Base-by-base conservation (phyloP, 2,329 filamentous ascomycete genomes). In the Trichoderma breve region DNA sequence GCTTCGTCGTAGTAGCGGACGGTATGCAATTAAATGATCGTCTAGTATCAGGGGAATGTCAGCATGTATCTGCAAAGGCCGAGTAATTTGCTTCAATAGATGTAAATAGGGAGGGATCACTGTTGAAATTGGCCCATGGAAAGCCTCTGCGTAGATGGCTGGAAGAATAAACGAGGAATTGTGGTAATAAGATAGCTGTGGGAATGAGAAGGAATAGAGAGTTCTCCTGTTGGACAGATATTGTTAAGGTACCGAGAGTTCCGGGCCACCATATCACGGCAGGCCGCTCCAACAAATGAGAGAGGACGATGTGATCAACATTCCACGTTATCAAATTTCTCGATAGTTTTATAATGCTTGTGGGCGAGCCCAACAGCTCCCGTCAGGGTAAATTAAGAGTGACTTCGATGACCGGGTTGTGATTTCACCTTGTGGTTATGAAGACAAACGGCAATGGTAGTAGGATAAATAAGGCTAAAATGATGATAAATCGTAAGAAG, bases 341-440 rank as follows among this genome's bases (percentile, higher is more conserved):
- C n/a, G n/a, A n/a, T n/a, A n/a, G n/a, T n/a, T n/a, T n/a, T n/a
- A n/a, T n/a, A n/a, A n/a, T n/a, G n/a, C n/a, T n/a, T n/a, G n/a
- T n/a, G n/a, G n/a, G n/a, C n/a, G n/a, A n/a, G n/a, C n/a, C n/a
- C 2, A 47, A 21, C 18, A 51, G 9, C 9, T 21, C 4, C 8
- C 18, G 0, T 51, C n/a, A 14, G 3, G 3, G 47, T 3, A 53
- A 3, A 6, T 9, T 5, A 6, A 53, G 47, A 24, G 47, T 24
- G n/a, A 0, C 14, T 14, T 24, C 43, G 7, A 12, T 53, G 14
- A 0, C 11, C 5, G 11, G 5, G 47, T 2, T 12, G n/a, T 24
- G 47, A 24, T 1, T 53, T 24, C 0, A 3, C 5, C n/a, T 24
- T 12, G 21, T 0, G 11, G 2, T 2, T 24, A 53, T 14, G 21